These are phyloP conservation scores for Entomortierella lignicola DNA, from an alignment of 192 early-diverging fungal genomes.

Conservation along the genomic window DNA sequence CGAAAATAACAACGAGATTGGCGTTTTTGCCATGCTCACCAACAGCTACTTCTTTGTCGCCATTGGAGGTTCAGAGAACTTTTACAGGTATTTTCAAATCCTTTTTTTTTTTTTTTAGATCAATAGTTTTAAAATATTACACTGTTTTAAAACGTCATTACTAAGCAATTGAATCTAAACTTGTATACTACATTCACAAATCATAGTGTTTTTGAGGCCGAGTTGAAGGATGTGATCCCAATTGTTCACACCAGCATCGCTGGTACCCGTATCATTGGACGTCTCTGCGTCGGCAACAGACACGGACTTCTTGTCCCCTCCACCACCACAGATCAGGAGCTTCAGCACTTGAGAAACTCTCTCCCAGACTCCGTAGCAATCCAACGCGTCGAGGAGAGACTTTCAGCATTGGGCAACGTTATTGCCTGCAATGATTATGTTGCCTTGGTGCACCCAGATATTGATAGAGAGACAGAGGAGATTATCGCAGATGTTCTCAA, in stretches of 20 bases:
- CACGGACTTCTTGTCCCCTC: conserved; percentile 94
- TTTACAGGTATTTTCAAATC: conserved; percentile 83
- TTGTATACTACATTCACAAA: background rate
- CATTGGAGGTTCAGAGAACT: conserved; percentile 98
- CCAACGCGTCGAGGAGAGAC: conserved; percentile 97
- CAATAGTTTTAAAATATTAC: background rate
- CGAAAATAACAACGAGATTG: conserved; percentile 99
- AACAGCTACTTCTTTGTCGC: conserved; percentile 98
- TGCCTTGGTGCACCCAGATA: conserved; percentile 97
- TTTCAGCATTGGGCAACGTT: conserved; percentile 98
- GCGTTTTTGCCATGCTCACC: conserved; percentile 97
- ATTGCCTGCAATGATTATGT: conserved; percentile 99
- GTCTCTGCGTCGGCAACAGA: conserved; percentile 93
- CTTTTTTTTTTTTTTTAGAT: background rate
- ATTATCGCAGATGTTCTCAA: conserved; percentile 98
- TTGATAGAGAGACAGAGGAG: conserved; percentile 98
- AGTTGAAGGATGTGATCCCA: conserved; percentile 95
- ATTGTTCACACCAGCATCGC: conserved; percentile 97
- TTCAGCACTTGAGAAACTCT: conserved; percentile 97
- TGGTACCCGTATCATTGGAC: conserved; percentile 96
- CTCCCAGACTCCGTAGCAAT: conserved; percentile 92
- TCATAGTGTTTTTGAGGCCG: conserved; percentile 90
- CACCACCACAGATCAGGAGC: conserved; percentile 97
- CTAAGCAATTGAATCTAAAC: background rate
- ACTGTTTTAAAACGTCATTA: background rate